Conservation (phyloP, 768 basidiomycete genomes). For the Lactarius sp. region DNA sequence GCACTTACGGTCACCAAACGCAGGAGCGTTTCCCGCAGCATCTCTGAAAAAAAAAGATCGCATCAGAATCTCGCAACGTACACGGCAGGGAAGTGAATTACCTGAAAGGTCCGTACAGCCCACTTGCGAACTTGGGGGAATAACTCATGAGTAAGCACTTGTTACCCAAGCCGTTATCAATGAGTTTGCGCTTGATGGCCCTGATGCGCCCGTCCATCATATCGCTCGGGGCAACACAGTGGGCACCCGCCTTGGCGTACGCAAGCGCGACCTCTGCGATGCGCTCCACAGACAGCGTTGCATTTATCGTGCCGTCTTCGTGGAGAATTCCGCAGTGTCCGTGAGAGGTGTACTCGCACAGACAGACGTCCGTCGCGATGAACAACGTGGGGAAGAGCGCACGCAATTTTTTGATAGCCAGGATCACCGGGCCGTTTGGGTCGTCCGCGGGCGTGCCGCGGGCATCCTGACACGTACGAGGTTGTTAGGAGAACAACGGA, state of each 20-base stretch:
- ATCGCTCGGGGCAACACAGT: constrained; percentile 97
- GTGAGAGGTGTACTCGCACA: constrained; percentile 99
- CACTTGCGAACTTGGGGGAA: constrained; percentile 95
- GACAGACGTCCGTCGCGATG: constrained; percentile 92
- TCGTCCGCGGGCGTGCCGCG: constrained; percentile 89
- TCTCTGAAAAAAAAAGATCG: constrained; percentile 53
- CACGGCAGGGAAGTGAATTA: constrained; percentile 32
- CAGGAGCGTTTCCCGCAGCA: constrained; percentile 91
- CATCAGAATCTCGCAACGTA: not conserved
- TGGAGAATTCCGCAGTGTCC: constrained; percentile 90
- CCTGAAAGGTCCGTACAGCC: constrained; percentile 95
- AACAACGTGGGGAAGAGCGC: constrained; percentile 77
- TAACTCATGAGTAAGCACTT: constrained; percentile 93
- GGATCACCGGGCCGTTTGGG: constrained; percentile 85
- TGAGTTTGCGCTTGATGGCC: constrained; percentile 81
- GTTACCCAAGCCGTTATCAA: constrained; percentile 81
- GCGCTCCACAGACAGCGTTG: constrained; percentile 72
- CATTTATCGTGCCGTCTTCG: constrained; percentile 71
- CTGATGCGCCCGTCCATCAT: constrained; percentile 99
- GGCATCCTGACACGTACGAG: constrained; percentile 51
- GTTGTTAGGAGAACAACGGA: not conserved
- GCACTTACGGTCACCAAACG: constrained; percentile 95
- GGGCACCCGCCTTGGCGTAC: constrained; percentile 94
- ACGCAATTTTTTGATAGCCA: constrained; percentile 77
- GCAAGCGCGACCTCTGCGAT: constrained; percentile 88